Evolutionary conservation across 345 rosid genomes (phyloP).

Genomic region (Rhodomyrtus tomentosa): DNA sequence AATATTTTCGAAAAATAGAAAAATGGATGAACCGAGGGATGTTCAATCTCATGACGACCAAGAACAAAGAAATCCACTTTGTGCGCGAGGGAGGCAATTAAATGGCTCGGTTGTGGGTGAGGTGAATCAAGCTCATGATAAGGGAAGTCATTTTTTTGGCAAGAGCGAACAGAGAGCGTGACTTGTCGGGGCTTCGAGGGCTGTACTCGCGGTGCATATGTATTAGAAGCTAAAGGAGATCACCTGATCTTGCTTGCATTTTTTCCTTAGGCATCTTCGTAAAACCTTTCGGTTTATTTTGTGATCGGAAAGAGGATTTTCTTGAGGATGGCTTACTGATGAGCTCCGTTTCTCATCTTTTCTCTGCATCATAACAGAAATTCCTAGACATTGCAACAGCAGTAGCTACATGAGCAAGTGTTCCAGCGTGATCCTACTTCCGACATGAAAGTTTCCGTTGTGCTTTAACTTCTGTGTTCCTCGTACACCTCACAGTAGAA

Average conservation of each 20-base stretch:
- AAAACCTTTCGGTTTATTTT: background rate
- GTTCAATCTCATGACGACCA: constrained; percentile 41
- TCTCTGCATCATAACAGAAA: background rate
- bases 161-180: background rate
- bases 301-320: background rate
- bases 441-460: background rate
- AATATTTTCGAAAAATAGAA: too few relatives aligned
- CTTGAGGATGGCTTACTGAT: background rate
- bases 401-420: background rate
- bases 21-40: constrained; percentile 27
- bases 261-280: background rate
- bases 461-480: background rate
- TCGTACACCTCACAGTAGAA: background rate
- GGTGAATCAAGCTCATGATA: constrained; percentile 46
- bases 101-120: constrained; percentile 52
- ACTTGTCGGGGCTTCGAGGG: background rate
- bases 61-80: constrained; percentile 56
- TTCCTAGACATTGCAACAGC: background rate
- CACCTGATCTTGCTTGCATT: background rate
- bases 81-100: constrained; percentile 41
- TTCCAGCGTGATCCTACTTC: background rate
- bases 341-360: background rate
- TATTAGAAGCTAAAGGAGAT: background rate
- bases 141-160: constrained; percentile 27
- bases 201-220: background rate